A percentile compares a stretch with the other conserved stretches of the same genome.
These are phyloP conservation scores for Suillus variegatus DNA, from an alignment of 768 basidiomycete genomes.

Conservation along the genomic window DNA sequence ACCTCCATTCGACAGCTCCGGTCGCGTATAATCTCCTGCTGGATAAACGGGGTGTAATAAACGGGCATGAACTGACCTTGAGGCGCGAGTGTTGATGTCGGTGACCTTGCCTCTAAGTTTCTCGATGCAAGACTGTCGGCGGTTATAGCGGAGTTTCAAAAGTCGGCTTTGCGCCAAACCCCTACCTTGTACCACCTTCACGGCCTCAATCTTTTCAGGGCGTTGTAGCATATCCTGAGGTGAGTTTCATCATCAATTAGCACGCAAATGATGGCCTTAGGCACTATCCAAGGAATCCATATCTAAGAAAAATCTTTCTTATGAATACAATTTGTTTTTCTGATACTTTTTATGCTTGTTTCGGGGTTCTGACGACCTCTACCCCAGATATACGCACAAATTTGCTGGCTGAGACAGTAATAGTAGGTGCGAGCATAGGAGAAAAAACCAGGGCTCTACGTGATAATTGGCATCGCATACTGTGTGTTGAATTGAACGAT, in stretches of 20 bases:
- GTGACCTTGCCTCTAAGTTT: constrained; percentile 26
- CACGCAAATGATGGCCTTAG: constrained; percentile 48
- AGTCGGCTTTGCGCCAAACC: constrained; percentile 17
- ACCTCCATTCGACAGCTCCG: constrained; percentile 19
- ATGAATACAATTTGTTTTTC: constrained; percentile 57
- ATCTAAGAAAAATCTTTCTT: constrained; percentile 19
- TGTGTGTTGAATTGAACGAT: constrained; percentile 9
- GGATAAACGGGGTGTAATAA: constrained; percentile 19
- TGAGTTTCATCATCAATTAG: constrained; percentile 13
- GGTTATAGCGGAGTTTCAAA: constrained; percentile 29
- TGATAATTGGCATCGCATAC: neutral
- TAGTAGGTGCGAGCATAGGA: neutral
- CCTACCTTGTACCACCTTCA: constrained; percentile 24
- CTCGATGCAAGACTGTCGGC: constrained; percentile 6
- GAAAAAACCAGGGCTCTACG: neutral
- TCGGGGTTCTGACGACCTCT: constrained; percentile 15
- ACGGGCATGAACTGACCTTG: constrained; percentile 61
- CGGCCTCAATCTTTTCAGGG: constrained; percentile 15
- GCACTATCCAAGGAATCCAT: constrained; percentile 48
- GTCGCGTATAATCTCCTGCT: constrained; percentile 16
- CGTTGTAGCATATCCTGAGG: constrained; percentile 14
- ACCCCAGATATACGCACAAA: neutral
- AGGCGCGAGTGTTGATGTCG: constrained; percentile 52
- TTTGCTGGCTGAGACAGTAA: neutral
- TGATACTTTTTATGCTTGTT: constrained; percentile 29